Base-by-base conservation (phyloP, 305 asterid species). In the Solanum hybrid region DNA sequence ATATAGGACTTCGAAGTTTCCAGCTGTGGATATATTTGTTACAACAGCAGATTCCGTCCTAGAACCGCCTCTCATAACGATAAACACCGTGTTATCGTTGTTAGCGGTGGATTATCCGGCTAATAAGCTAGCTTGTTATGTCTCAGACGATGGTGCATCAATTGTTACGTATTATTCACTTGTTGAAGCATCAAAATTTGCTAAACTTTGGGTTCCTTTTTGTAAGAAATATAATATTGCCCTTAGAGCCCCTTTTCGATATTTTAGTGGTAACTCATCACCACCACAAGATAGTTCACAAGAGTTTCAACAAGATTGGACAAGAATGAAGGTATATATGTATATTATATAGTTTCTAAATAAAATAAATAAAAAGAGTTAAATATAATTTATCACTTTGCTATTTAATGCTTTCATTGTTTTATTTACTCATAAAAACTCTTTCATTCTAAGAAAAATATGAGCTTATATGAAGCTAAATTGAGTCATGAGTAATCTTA, bases 121-220 rank as follows among this genome's bases (percentile, higher is more conserved):
- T 17, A 41, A 90, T 32, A 93, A 91, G 75, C 9, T 93, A 72
- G 93, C 94, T 31, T 91, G 92, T 51, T 92, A 93, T 37, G 90
- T 92, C 2, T 93, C 93, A 4, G 94, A 93, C 79, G 94, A 93
- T 79, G 94, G 91, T 37, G 92, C 93, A 31, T 93, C 94, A 2
- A 91, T 92, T 39, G 57, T 91, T 38, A 93, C 93, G 2, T 93
- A 75, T 79, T 93, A 89, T 33, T 90, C 91, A 80, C 93, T 93
- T 5, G 77, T 91, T 27, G 89, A 93, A 89, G 91, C 94, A 41
- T 70, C 92, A 0, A 87, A 92, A 38, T 93, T 92, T 79, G 93
- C 94, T 6, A 85, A 89, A 76, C 78, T 45, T 41, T 93, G 94
- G 94, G 90, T 93, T 41, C 93, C 94, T 5, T 93, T 93, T 76